Base-by-base conservation (phyloP, 495 filamentous ascomycete species). In the Penicillium atrosanguineum region DNA sequence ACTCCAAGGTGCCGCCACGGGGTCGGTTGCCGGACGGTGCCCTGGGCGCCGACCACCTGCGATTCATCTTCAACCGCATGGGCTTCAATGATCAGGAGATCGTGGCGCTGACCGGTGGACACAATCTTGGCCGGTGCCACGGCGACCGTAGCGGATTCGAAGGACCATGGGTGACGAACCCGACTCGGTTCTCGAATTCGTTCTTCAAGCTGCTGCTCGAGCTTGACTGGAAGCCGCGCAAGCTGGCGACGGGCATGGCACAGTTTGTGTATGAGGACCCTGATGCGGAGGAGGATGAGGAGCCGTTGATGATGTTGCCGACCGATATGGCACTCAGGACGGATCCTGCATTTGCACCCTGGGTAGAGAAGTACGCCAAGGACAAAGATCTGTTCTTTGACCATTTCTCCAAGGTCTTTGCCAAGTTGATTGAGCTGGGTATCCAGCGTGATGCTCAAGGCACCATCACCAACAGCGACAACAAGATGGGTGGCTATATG, bases 21-120 rank as follows among this genome's bases (percentile, higher is more conserved):
- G 83, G 82, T 1, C 66, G 83, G 2, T 65, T 85, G 15, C 83
- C 83, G 1, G 83, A 85, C 55, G 82, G 65, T n/a, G 75, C 83
- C 2, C 73, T 76, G 49, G 83, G 82, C 34, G 73, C 81, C 18
- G 80, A 80, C 21, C 81, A 87, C 58, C 57, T 87, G 44, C 74
- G 83, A 2, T 66, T 65, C 55, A 76, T 87, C 62, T 85, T 85
- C 65, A 71, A 79, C 60, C 76, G 81, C 21, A 85, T 85, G 83
- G 81, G 83, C n/a, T 85, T 85, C 69, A 75, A 77, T 55, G 81
- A 87, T 57, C 79, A 78, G 60, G 81, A 87, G 67, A 84, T 85
- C 43, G 83, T 87, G 3, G 83, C 81, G 20, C 53, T 85, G 60
- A 56, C 72, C 11, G 82, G 83, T n/a, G 83, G 81, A 50, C 82